A percentile compares a stretch with the other conserved stretches of the same genome.
These are phyloP conservation scores for Hygrocybe punicea DNA, from an alignment of 768 basidiomycete species.

Conservation along the genomic window DNA sequence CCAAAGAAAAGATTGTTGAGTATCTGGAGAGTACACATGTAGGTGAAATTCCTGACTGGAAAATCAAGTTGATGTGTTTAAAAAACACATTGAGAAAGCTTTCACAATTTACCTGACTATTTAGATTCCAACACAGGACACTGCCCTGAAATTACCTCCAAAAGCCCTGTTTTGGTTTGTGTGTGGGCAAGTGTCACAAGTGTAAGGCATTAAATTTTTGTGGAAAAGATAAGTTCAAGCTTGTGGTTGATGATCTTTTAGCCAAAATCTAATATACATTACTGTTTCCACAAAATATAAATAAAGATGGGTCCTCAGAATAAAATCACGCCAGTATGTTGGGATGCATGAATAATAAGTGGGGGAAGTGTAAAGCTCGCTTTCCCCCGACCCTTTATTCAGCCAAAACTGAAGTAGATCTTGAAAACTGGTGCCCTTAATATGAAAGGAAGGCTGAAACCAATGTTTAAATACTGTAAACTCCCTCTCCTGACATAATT, in stretches of 20 bases:
- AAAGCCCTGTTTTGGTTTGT: slow-evolving; percentile 8
- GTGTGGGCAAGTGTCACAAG: slow-evolving; percentile 4
- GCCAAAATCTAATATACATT: slow-evolving; percentile 30
- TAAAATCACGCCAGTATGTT: slow-evolving; percentile 7
- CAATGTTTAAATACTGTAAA: slow-evolving; percentile 33
- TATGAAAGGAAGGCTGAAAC: slow-evolving; percentile 32
- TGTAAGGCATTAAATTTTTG: slow-evolving; percentile 11
- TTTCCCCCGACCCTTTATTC: slow-evolving; percentile 30
- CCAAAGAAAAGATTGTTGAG: slow-evolving; percentile 15
- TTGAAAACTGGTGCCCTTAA: slow-evolving; percentile 23
- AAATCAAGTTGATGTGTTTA: slow-evolving; percentile 22
- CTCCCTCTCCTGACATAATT: slow-evolving; percentile 25
- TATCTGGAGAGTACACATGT: slow-evolving; percentile 24
- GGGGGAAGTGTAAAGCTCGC: slow-evolving; percentile 29
- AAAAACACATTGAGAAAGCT: slow-evolving; percentile 2
- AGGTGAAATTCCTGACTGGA: slow-evolving; percentile 33
- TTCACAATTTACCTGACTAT: slow-evolving; percentile 7
- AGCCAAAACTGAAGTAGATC: slow-evolving; percentile 26
- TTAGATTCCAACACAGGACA: slow-evolving; percentile 21
- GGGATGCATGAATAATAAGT: slow-evolving; percentile 28
- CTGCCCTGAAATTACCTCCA: slow-evolving; percentile 22
- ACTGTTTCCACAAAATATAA: slow-evolving; percentile 16
- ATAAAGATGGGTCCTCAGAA: slow-evolving; percentile 15
- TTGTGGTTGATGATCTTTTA: slow-evolving; percentile 26
- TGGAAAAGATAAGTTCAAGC: slow-evolving; percentile 16